phyloP scores from a whole-genome alignment of 176 grass and related monocot species.

The Typha latifolia region DNA sequence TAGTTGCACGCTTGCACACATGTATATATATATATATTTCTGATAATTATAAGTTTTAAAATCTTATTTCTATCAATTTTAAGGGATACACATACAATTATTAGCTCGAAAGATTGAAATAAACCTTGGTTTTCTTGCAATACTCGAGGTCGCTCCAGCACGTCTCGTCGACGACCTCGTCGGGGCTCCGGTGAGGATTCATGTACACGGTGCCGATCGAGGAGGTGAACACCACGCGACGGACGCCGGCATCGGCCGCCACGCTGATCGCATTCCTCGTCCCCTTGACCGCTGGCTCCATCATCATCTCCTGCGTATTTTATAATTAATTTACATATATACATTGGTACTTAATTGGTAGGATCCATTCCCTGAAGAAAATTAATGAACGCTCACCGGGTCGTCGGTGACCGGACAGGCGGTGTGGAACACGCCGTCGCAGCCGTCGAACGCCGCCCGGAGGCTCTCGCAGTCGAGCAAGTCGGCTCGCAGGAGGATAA shows the following conservation, averaged over 20 bases:
- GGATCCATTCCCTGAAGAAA: no score
- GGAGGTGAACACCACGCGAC: conserved; percentile 71
- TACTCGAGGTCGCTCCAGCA: conserved; percentile 88
- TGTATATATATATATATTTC: background rate
- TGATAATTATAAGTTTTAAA: background rate
- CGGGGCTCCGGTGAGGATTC: conserved; percentile 46
- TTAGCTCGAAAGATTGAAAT: background rate
- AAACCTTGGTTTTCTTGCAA: conserved; percentile 72
- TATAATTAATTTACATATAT: no score
- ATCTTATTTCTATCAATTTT: no score
- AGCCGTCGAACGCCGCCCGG: conserved; percentile 28
- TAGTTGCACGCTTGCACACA: background rate
- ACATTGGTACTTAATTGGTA: no score
- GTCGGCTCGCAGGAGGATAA: conserved; percentile 35
- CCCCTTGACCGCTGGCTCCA: conserved; percentile 62
- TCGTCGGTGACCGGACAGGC: conserved; percentile 55
- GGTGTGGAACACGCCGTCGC: conserved; percentile 55
- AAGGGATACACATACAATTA: background rate
- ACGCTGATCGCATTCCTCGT: conserved; percentile 45
- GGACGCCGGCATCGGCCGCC: conserved; percentile 36
- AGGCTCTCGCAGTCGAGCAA: conserved; percentile 36
- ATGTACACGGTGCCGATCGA: conserved; percentile 74
- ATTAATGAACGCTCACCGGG: conserved; percentile 16
- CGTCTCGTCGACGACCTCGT: conserved; percentile 43
- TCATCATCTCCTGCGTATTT: conserved; percentile 47